A percentile compares a stretch with the other conserved stretches of the same genome.
Evolutionary conservation across 2,329 filamentous ascomycete species (phyloP).

Genomic region (Cordyceps pruinosa): DNA sequence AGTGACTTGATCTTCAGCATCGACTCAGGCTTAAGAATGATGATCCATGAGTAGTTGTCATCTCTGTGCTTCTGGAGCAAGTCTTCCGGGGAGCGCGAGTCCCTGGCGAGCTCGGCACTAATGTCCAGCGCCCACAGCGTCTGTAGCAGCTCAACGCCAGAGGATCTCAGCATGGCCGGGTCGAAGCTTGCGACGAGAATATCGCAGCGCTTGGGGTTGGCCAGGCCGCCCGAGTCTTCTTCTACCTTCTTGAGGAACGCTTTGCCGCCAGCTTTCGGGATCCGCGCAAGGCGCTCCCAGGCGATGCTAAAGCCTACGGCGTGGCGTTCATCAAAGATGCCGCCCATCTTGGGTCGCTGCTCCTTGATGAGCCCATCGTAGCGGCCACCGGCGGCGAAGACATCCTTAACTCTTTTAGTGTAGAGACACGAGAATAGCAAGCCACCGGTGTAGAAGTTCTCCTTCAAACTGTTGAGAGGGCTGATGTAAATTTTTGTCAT

Average conservation of each 20-base stretch:
- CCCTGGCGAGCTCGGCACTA: conserved; percentile 78
- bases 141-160: conserved; percentile 69
- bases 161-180: conserved; percentile 63
- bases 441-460: conserved; percentile 81
- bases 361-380: conserved; percentile 88
- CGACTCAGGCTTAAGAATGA: conserved; percentile 75
- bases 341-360: conserved; percentile 63
- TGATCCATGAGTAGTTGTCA: conserved; percentile 75
- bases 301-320: conserved; percentile 89
- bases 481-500: conserved; percentile 74
- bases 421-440: conserved; percentile 87
- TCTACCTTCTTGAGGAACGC: conserved; percentile 63
- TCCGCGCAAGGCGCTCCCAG: conserved; percentile 72
- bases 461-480: conserved; percentile 81
- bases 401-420: conserved; percentile 74
- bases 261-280: conserved; percentile 49
- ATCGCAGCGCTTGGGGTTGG: conserved; percentile 67
- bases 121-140: conserved; percentile 78
- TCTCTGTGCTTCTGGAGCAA: conserved; percentile 69
- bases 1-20: conserved; percentile 75
- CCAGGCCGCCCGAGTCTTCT: conserved; percentile 53
- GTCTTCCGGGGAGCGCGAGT: conserved; percentile 73
- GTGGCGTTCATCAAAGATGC: conserved; percentile 59
- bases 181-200: conserved; percentile 88
- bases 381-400: conserved; percentile 87